Evolutionary conservation across 2,329 filamentous ascomycete genomes (phyloP), one percentile per base, ranked within the genome.

Genomic region (Fusarium bulbicola): DNA sequence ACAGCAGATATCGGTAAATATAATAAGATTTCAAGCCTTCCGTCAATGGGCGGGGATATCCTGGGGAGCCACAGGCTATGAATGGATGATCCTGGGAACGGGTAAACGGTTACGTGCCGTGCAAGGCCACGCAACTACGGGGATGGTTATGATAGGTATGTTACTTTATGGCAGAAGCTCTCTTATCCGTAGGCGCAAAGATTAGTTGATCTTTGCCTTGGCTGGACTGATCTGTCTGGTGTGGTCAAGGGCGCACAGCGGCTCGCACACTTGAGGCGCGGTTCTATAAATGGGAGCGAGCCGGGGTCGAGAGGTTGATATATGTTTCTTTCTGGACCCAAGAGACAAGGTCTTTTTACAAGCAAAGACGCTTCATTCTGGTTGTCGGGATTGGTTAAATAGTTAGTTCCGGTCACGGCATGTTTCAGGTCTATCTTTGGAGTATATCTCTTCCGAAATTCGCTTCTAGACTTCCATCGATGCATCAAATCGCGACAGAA

Each of bases 241-340:
- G 39, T 50, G 62, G 45, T 42, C 45, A 56, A 54, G 52, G 72
- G 58, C 57, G 54, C 62, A 60, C 37, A 49, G 63, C 53, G 43
- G 60, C 66, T 71, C 45, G 45, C 45, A 43, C 28, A 43, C 32
- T 68, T 68, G 65, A 63, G 66, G 59, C 32, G 49, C 43, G 52
- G 57, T 72, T 72, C 75, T 77, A 77, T 76, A 73, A 76, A 74
- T 77, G 75, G 75, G 64, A 46, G 34, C 39, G 36, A 40, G 45
- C 49, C 64, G 63, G 39, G 57, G 43, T 45, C 50, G 32, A 50
- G 59, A 54, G 62, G 59, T 46, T 59, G 50, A 26, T 58, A 37
- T 47, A n/a, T 12, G 7, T 32, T 62, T 42, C 21, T 40, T 62
- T 42, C 43, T 63, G 18, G 39, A 43, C 34, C 39, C 36, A 30